Conservation (phyloP, 2,329 filamentous ascomycete genomes). For the Colletotrichum graminicola region DNA sequence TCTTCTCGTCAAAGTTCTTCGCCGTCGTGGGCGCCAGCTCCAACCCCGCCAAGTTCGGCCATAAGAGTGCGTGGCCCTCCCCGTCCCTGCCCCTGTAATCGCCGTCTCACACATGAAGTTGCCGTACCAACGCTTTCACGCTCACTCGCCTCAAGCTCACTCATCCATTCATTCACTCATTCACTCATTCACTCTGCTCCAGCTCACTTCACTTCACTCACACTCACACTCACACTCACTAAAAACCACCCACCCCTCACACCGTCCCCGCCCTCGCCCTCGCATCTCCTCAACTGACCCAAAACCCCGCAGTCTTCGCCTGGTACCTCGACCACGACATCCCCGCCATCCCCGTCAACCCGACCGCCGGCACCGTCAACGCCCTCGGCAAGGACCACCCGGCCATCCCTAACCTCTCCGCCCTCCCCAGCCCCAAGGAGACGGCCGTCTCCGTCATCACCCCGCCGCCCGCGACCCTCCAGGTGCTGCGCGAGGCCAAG, state of each 20-base stretch:
- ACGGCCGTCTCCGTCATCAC: constrained; percentile 91
- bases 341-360: constrained; percentile 87
- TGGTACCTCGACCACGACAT: constrained; percentile 88
- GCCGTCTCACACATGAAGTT: neutral
- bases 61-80: constrained; percentile 74
- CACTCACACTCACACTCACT: neutral
- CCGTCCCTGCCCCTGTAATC: neutral
- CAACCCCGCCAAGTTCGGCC: constrained; percentile 86
- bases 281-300: constrained; percentile 17
- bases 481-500: constrained; percentile 82
- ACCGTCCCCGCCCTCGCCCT: neutral
- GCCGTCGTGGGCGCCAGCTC: constrained; percentile 92
- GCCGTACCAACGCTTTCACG: neutral
- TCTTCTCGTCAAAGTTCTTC: constrained; percentile 84
- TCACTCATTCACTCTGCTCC: neutral
- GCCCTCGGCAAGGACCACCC: constrained; percentile 63
- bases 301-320: constrained; percentile 74
- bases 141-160: constrained; percentile 21
- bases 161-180: neutral
- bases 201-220: neutral
- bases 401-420: constrained; percentile 74
- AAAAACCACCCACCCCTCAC: neutral
- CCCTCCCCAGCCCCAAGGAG: constrained; percentile 73
- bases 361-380: constrained; percentile 73
- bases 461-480: constrained; percentile 80